phyloP scores from a whole-genome alignment of 148 eudicot genomes.

The Talinum fruticosum region DNA sequence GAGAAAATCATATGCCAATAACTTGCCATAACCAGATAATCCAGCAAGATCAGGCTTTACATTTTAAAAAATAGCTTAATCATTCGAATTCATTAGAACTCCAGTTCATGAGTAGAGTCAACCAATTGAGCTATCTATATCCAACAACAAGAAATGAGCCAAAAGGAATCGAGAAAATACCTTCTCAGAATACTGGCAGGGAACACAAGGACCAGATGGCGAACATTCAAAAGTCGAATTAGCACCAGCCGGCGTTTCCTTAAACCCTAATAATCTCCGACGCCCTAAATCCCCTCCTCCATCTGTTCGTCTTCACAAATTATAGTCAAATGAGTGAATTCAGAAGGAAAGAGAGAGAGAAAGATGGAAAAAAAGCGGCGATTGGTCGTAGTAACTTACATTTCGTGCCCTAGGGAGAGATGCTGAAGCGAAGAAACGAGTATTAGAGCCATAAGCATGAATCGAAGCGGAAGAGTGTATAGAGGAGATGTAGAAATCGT shows the following conservation, averaged over 20 bases:
- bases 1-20: not conserved
- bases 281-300: conserved; percentile 23
- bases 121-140: not conserved
- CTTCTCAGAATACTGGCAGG: conserved; percentile 83
- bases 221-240: conserved; percentile 77
- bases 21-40: too few relatives aligned
- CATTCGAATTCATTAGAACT: not conserved
- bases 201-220: conserved; percentile 87
- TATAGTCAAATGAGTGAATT: not conserved
- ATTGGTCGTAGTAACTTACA: conserved; percentile 19
- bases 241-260: conserved; percentile 52
- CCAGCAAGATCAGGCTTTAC: not conserved
- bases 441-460: conserved; percentile 7
- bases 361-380: not conserved
- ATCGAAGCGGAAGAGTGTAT: conserved; percentile 16
- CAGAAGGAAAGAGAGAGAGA: conserved; percentile 13
- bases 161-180: conserved; percentile 20
- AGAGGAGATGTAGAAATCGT: not conserved
- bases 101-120: not conserved
- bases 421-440: conserved; percentile 19
- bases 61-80: not conserved
- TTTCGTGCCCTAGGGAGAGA: conserved; percentile 22
- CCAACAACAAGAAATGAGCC: conserved; percentile 3
- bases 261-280: conserved; percentile 51
- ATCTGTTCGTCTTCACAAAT: conserved; percentile 24